Evolutionary conservation across 2,329 filamentous ascomycete species (phyloP).

Genomic region (Monilinia laxa): DNA sequence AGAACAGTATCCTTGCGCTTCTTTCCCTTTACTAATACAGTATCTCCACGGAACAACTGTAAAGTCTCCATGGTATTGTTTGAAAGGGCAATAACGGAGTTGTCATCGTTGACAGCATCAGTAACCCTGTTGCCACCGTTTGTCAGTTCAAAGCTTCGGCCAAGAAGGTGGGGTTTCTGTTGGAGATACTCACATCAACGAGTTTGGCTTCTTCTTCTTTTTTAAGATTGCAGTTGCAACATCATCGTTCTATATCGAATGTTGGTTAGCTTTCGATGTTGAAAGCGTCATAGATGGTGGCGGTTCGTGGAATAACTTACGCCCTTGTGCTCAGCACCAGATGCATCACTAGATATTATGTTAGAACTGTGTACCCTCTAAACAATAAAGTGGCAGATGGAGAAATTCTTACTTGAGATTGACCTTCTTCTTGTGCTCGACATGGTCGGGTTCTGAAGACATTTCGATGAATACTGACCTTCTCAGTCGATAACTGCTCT

Average conservation of each 20-base stretch:
- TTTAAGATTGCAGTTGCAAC: conserved; percentile 95
- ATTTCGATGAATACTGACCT: conserved; percentile 55
- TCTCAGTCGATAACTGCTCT: conserved; percentile 14
- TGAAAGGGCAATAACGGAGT: conserved; percentile 97
- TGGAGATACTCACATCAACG: conserved; percentile 73
- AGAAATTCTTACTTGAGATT: conserved; percentile 68
- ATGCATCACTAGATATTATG: conserved; percentile 67
- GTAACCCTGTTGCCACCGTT: conserved; percentile 69
- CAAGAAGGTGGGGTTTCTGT: conserved; percentile 23
- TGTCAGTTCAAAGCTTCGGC: conserved; percentile 40
- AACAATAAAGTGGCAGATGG: conserved; percentile 6
- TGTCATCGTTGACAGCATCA: conserved; percentile 98
- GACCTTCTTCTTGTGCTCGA: conserved; percentile 75
- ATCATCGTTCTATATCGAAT: conserved; percentile 69
- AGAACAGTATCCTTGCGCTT: conserved; percentile 99
- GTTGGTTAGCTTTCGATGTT: conserved; percentile 44
- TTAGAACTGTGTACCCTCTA: conserved; percentile 42
- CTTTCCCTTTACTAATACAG: conserved; percentile 97
- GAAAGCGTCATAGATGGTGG: conserved; percentile 36
- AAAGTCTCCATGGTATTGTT: conserved; percentile 99
- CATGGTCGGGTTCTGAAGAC: conserved; percentile 64
- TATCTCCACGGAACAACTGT: conserved; percentile 97
- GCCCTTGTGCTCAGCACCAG: conserved; percentile 81
- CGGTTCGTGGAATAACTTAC: conserved; percentile 51
- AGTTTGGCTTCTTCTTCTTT: conserved; percentile 99